Conservation (phyloP, 129 eudicot genomes). For the Saposhnikovia divaricata region DNA sequence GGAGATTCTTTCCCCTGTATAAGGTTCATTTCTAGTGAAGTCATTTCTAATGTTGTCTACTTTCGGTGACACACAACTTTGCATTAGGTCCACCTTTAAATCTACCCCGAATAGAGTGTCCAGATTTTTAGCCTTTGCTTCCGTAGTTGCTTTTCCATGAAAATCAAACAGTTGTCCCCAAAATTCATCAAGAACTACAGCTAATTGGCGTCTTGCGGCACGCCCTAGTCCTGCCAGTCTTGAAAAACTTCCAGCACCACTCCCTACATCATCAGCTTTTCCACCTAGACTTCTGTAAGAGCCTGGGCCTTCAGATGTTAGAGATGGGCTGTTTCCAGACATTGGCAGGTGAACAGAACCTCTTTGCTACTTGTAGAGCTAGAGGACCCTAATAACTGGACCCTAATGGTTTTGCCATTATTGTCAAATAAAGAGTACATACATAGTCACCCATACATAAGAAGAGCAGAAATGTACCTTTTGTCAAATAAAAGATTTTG, state of each 20-base stretch:
- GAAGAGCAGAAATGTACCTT: no score
- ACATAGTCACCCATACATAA: no score
- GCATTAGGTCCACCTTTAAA: conserved; percentile 36
- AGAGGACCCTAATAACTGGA: no score
- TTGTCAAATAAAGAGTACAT: no score
- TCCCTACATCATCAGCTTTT: conserved; percentile 57
- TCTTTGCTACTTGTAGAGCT: no score
- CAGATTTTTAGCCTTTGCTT: conserved; percentile 65
- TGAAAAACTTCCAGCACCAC: conserved; percentile 80
- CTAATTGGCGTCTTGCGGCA: conserved; percentile 81
- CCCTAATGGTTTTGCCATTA: no score
- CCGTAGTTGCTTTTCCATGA: conserved; percentile 77
- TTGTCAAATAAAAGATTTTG: no score
- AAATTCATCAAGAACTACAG: conserved; percentile 79
- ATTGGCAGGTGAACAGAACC: no score
- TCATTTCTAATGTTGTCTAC: conserved; percentile 31
- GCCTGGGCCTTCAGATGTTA: conserved; percentile 54
- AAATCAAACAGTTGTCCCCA: conserved; percentile 92
- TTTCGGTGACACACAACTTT: conserved; percentile 26
- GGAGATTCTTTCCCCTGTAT: conserved; percentile 24
- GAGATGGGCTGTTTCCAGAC: conserved; percentile 34
- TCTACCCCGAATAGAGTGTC: conserved; percentile 58
- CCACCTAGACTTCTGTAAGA: conserved; percentile 57
- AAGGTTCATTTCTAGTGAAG: conserved; percentile 24
- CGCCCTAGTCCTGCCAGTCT: conserved; percentile 85